Evolutionary conservation across 139 green algal species (phyloP).

Genomic region (Chlorella sp.): DNA sequence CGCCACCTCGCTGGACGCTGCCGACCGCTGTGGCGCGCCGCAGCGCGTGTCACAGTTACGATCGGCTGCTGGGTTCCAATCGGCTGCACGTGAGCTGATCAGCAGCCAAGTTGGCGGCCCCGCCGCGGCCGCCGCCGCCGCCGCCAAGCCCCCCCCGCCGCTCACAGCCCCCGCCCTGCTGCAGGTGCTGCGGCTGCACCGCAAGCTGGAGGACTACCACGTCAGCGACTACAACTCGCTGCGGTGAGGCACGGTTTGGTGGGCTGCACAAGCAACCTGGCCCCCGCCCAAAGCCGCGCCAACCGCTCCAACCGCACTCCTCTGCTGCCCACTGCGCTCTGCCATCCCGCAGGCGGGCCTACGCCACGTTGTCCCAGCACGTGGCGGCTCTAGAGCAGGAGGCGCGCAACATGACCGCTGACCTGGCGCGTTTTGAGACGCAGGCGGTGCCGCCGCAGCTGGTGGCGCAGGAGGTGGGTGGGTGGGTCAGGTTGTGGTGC

Average conservation of each 20-base stretch:
- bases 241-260: background rate
- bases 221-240: background rate
- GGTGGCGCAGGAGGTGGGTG: slow-evolving; percentile 17
- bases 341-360: slow-evolving; percentile 21
- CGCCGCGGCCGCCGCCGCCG: background rate
- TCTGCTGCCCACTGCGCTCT: too few relatives aligned
- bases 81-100: too few relatives aligned
- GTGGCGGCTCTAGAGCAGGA: slow-evolving; percentile 11
- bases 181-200: slow-evolving; percentile 21
- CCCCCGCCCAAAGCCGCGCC: too few relatives aligned
- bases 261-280: too few relatives aligned
- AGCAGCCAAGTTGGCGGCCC: background rate
- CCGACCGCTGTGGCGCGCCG: too few relatives aligned
- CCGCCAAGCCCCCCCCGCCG: background rate
- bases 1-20: too few relatives aligned
- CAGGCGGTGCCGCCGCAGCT: slow-evolving; percentile 3
- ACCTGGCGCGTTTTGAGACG: background rate
- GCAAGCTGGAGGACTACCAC: slow-evolving; percentile 26
- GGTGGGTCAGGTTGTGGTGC: too few relatives aligned
- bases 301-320: too few relatives aligned
- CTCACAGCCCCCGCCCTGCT: background rate
- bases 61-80: background rate
- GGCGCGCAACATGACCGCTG: background rate
- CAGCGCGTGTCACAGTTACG: background rate
- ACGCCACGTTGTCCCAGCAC: slow-evolving; percentile 15